Percentiles rank a stretch among this genome's conserved stretches.
phyloP scores from a whole-genome alignment of 257 asterid species.

The Rhazya stricta region DNA sequence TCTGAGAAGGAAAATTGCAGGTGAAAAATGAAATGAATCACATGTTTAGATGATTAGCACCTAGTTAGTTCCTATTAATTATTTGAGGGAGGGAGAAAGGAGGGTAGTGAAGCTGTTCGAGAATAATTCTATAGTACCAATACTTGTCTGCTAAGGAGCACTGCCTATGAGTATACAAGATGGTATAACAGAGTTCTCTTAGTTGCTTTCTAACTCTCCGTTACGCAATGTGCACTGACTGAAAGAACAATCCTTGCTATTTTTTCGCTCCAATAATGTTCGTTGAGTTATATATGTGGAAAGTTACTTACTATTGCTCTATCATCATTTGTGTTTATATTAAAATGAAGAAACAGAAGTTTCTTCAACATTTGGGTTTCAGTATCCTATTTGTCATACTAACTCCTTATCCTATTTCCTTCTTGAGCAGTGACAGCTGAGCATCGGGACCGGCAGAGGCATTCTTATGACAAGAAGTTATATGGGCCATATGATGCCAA shows the following conservation, averaged over 20 bases:
- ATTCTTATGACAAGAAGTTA: conserved; percentile 59
- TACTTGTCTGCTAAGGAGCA: not conserved
- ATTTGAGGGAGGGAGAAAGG: not conserved
- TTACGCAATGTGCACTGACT: not conserved
- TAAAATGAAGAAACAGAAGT: not conserved
- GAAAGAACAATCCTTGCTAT: no score
- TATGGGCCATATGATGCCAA: conserved; percentile 59
- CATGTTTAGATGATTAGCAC: not conserved
- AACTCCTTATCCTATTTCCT: conserved; percentile 19
- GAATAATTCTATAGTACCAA: not conserved
- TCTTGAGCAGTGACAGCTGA: conserved; percentile 46
- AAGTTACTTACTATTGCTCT: not conserved
- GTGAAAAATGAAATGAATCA: not conserved
- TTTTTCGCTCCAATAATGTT: not conserved
- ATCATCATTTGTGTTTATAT: not conserved
- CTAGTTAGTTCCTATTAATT: not conserved
- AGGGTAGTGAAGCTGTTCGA: not conserved
- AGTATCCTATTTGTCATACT: conserved; percentile 5
- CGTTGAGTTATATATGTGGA: not conserved
- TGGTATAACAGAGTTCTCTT: not conserved
- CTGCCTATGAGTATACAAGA: not conserved
- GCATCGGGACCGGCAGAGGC: conserved; percentile 54
- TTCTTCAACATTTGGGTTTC: not conserved
- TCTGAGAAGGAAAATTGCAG: not conserved
- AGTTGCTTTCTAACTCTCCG: not conserved